These are phyloP conservation scores for Plantago elongata DNA, from an alignment of 257 asterid species.

Conservation along the genomic window DNA sequence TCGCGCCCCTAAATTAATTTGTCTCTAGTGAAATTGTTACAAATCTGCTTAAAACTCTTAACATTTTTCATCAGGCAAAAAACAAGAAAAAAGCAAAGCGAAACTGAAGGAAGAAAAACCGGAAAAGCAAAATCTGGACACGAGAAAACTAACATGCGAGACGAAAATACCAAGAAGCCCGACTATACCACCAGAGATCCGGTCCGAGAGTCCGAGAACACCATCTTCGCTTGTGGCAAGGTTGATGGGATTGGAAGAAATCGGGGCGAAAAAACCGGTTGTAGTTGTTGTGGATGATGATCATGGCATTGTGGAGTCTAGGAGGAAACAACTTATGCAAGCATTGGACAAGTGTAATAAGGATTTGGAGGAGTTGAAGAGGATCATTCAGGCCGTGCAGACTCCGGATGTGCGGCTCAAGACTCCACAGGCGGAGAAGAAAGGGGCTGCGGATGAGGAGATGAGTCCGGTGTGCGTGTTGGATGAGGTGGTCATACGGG, in stretches of 20 bases:
- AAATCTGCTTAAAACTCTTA: neutral
- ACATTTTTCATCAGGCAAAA: constrained; percentile 40
- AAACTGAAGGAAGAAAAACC: constrained; percentile 18
- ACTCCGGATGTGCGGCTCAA: constrained; percentile 15
- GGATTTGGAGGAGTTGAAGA: constrained; percentile 70
- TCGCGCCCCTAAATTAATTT: neutral
- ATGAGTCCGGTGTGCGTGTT: constrained; percentile 21
- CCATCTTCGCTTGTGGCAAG: constrained; percentile 52
- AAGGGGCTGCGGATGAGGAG: constrained; percentile 23
- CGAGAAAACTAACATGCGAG: constrained; percentile 19
- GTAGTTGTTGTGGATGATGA: constrained; percentile 19
- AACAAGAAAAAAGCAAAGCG: constrained; percentile 33
- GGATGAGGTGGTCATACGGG: constrained; percentile 24
- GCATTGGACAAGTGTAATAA: constrained; percentile 81
- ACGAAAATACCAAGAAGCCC: constrained; percentile 53
- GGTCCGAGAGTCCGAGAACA: constrained; percentile 32
- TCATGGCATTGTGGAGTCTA: constrained; percentile 28
- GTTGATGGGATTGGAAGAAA: constrained; percentile 74
- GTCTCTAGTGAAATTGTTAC: neutral
- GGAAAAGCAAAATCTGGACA: constrained; percentile 5
- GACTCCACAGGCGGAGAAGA: neutral
- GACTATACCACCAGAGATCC: constrained; percentile 51
- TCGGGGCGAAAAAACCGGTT: constrained; percentile 13
- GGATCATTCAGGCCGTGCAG: constrained; percentile 49
- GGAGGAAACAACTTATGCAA: constrained; percentile 42